Base-by-base conservation (phyloP, 169 alveolate genomes). In the Plasmodium malariae region DNA sequence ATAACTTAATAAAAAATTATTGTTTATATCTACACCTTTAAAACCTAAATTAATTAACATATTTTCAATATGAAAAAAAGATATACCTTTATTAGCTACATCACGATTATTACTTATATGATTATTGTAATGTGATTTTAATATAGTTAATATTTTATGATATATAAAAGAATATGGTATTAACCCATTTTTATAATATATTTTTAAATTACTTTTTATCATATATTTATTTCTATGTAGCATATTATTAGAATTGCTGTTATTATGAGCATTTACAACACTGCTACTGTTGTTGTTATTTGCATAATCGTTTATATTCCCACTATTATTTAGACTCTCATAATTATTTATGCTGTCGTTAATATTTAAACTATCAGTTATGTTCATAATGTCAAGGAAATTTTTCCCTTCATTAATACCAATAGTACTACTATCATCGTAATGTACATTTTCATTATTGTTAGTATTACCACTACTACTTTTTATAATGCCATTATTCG, bases 1-100 rank as follows among this genome's bases (percentile, higher is more conserved):
- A 40, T 65, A 80, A 59, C 80, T 80, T 63, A 80, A 55, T 43
- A 80, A 65, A 48, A 59, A 51, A 65, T 65, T 55, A 19, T 80
- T 80, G n/a, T 57, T 80, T 65, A 80, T 80, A 69, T 80, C 90
- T 3, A 80, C 90, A 48, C 90, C 90, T 80, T 80, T 80, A 69
- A 80, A 80, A 5, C 90, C 90, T 4, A 65, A 80, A 80, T 80
- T 80, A 30, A 80, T 80, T 80, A 80, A 17, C 90, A 80, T 80
- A 55, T 65, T 80, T 59, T 80, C 90, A 21, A 80, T 49, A 40
- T 80, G 90, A 69, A 63, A 80, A 80, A 80, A 80, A 2, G 90
- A 80, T 65, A 80, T 80, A 55, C 90, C 90, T 34, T 65, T 80
- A 55, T 80, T 80, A 9, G 90, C 90, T 26, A 67, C 80, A 1